Evolutionary conservation across 441 rosid species (phyloP).

Genomic region (Flueggea neowawraea): DNA sequence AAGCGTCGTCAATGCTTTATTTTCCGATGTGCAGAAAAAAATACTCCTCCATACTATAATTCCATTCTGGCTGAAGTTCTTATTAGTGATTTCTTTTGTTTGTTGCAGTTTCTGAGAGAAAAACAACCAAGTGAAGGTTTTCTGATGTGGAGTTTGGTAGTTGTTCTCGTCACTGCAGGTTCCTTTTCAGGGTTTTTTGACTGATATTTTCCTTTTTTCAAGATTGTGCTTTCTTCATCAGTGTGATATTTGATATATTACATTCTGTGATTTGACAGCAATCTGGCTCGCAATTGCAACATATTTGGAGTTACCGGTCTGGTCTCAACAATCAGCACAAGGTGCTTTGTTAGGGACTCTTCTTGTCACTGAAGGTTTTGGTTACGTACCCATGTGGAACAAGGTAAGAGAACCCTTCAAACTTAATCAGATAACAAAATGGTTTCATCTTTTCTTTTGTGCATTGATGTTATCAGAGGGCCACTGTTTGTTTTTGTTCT

Average conservation of each 20-base stretch:
- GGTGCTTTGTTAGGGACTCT: conserved; percentile 26
- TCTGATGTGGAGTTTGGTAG: conserved; percentile 34
- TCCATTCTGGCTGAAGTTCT: too few species aligned
- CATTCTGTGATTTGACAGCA: conserved; percentile 15
- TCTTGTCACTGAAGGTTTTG: conserved; percentile 21
- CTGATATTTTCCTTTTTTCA: too few species aligned
- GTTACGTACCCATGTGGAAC: conserved; percentile 23
- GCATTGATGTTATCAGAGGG: too few species aligned
- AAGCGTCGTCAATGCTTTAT: conserved; percentile 13
- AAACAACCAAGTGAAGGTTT: conserved; percentile 33
- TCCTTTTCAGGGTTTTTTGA: too few species aligned
- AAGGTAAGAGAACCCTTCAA: conserved; percentile 16
- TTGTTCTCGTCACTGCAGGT: conserved; percentile 27
- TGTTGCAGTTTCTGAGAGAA: conserved; percentile 22
- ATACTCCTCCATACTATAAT: too few species aligned
- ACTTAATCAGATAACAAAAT: too few species aligned
- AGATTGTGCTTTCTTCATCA: too few species aligned
- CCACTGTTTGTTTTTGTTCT: too few species aligned
- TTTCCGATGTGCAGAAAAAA: conserved; percentile 20
- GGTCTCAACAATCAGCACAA: conserved; percentile 25
- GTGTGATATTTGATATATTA: neutral
- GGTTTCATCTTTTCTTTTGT: too few species aligned
- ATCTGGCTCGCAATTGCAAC: conserved; percentile 33
- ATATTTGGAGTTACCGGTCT: conserved; percentile 29
- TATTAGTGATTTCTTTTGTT: neutral